phyloP scores from a whole-genome alignment of 345 rosid species.

The Geranium brycei region DNA sequence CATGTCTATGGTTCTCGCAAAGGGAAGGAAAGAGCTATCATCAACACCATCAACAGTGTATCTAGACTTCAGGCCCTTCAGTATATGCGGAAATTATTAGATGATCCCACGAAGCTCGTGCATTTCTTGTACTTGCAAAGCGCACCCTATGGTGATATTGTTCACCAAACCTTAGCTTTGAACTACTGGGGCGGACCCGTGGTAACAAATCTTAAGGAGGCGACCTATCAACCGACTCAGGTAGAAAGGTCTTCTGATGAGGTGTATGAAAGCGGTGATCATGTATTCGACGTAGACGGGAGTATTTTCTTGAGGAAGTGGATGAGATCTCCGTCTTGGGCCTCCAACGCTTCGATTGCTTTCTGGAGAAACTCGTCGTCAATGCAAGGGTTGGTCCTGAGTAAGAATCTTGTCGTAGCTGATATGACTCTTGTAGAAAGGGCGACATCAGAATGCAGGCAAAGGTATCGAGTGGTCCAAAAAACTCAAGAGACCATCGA shows the following conservation, averaged over 20 bases:
- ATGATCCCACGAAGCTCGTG: constrained; percentile 80
- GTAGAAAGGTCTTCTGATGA: constrained; percentile 27
- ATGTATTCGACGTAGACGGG: constrained; percentile 74
- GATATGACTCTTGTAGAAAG: constrained; percentile 61
- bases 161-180: constrained; percentile 72
- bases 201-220: constrained; percentile 25
- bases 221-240: not conserved
- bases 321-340: constrained; percentile 90
- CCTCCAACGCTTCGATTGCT: constrained; percentile 49
- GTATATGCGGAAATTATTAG: constrained; percentile 57
- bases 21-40: constrained; percentile 67
- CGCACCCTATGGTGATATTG: constrained; percentile 69
- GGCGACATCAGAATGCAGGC: constrained; percentile 54
- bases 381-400: constrained; percentile 54
- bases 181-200: constrained; percentile 83
- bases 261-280: constrained; percentile 32
- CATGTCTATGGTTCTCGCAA: constrained; percentile 69
- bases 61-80: constrained; percentile 92
- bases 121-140: constrained; percentile 72
- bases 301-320: constrained; percentile 78
- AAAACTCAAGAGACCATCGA: constrained; percentile 91
- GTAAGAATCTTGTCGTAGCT: constrained; percentile 75
- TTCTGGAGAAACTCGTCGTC: constrained; percentile 62
- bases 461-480: constrained; percentile 55
- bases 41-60: constrained; percentile 53